Conservation (phyloP, 805 yeast species). For the Cyberlindnera japonica region DNA sequence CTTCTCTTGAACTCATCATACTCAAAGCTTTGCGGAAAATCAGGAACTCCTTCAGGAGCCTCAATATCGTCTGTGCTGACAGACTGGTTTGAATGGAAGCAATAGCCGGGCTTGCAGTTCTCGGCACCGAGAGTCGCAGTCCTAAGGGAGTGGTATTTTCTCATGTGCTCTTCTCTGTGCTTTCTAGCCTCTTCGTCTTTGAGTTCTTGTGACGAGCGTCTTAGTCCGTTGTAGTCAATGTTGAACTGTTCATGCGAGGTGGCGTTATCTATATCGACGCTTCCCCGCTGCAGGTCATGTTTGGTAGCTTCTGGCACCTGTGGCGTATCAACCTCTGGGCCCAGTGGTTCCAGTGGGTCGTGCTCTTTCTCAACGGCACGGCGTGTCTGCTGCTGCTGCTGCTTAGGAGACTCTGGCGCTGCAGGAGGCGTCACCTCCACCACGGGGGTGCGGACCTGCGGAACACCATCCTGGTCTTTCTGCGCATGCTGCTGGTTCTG, state of each 20-base stretch:
- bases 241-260: constrained; percentile 11
- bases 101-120: constrained; percentile 1
- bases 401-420: too few relatives aligned
- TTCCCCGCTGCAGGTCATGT: constrained; percentile 5
- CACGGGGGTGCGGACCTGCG: too few relatives aligned
- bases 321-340: too few relatives aligned
- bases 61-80: constrained; percentile 4
- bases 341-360: too few relatives aligned
- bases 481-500: background rate
- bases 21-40: constrained; percentile 18
- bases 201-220: constrained; percentile 2
- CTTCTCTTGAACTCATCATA: constrained; percentile 27
- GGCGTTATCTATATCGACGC: constrained; percentile 7
- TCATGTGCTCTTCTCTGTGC: constrained; percentile 1
- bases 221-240: constrained; percentile 10
- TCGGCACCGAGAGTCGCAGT: background rate
- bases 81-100: constrained; percentile 15
- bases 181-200: background rate
- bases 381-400: background rate
- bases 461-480: too few relatives aligned
- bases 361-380: background rate
- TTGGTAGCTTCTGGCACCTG: constrained; percentile 9
- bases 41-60: background rate
- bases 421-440: too few relatives aligned
- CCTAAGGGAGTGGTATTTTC: constrained; percentile 1